A percentile compares a stretch with the other conserved stretches of the same genome.
These are phyloP conservation scores for Brassica rapa DNA, from an alignment of 345 rosid genomes.

Conservation along the genomic window DNA sequence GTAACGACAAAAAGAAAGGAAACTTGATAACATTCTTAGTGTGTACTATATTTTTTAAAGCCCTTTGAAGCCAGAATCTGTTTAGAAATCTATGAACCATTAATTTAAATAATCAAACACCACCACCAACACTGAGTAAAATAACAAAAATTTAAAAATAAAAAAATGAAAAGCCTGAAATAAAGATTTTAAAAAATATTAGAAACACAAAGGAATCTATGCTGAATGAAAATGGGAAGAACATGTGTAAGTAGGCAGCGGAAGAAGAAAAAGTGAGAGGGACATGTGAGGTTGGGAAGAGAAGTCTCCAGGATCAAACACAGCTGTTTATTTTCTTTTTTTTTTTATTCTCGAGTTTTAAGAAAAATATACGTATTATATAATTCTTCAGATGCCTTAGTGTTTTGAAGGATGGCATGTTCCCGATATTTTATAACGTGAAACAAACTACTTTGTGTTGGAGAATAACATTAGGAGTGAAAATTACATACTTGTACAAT, in stretches of 20 bases:
- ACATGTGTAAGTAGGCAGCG: slow-evolving; percentile 38
- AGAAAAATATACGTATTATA: neutral
- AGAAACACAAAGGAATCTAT: slow-evolving; percentile 24
- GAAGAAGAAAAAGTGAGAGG: slow-evolving; percentile 27
- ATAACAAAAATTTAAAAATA: neutral
- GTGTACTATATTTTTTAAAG: neutral
- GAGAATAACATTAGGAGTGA: neutral
- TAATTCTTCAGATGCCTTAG: neutral
- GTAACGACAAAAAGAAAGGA: slow-evolving; percentile 16
- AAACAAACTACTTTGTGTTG: neutral
- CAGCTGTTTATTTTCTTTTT: slow-evolving; percentile 28
- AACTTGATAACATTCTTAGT: neutral
- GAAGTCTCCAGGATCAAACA: slow-evolving; percentile 34
- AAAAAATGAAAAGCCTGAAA: slow-evolving; percentile 14
- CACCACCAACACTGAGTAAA: slow-evolving; percentile 7
- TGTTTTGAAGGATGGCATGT: neutral
- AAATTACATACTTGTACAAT: neutral
- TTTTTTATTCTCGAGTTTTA: neutral
- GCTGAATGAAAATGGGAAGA: slow-evolving; percentile 28
- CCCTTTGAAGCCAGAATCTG: slow-evolving; percentile 29
- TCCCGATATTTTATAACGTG: neutral
- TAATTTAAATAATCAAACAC: neutral
- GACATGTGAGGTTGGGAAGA: slow-evolving; percentile 36
- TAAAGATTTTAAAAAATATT: slow-evolving; percentile 5
- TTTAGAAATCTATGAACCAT: slow-evolving; percentile 20